Percentiles rank a stretch among this genome's conserved stretches.
Evolutionary conservation across 768 basidiomycete species (phyloP).

Genomic region (Leccinum rimulosum): DNA sequence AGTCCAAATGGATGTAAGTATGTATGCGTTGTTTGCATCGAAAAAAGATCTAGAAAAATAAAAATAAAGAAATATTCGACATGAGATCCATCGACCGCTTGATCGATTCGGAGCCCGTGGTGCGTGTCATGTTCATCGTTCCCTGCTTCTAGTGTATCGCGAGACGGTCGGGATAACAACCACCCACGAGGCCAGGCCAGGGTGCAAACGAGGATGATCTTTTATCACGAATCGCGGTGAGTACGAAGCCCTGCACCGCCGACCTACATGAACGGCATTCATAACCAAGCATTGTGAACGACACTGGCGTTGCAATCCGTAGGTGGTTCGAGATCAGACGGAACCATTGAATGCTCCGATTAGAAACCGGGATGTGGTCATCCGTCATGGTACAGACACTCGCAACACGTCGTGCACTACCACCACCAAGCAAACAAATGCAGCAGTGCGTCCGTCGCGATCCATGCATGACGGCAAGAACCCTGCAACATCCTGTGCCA

Average conservation of each 20-base stretch:
- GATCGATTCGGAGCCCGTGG: background rate
- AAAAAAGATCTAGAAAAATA: background rate
- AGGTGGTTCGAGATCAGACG: background rate
- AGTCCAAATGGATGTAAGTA: background rate
- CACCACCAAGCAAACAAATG: background rate
- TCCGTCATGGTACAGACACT: conserved; percentile 3
- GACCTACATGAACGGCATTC: background rate
- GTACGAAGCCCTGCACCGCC: background rate
- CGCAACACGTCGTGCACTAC: background rate
- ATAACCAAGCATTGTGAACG: background rate
- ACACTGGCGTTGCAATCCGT: background rate
- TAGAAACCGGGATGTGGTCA: background rate
- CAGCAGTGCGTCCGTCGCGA: background rate
- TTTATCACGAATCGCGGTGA: background rate
- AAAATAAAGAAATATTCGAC: background rate
- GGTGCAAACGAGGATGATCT: background rate
- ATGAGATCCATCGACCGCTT: background rate
- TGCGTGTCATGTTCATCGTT: background rate
- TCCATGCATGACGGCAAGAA: conserved; percentile 7
- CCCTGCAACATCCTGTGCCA: conserved; percentile 3
- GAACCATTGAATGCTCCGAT: background rate
- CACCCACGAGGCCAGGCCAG: background rate
- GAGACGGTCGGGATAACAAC: background rate
- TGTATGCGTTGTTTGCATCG: background rate
- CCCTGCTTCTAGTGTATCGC: background rate